Conservation (phyloP, 2,329 filamentous ascomycete species). For the Neonectria hederae region DNA sequence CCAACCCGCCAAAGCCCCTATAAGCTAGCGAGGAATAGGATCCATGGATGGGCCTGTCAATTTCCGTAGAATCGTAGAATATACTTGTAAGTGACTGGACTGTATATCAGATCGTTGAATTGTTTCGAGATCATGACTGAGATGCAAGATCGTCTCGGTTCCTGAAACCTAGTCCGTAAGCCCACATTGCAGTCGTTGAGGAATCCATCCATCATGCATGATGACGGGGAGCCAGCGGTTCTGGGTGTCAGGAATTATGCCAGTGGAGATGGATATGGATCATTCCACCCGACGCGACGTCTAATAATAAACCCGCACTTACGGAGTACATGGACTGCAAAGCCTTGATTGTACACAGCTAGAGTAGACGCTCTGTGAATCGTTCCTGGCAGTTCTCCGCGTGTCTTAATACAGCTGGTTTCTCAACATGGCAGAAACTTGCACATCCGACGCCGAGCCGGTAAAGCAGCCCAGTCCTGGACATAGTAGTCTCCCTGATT, state of each 20-base stretch:
- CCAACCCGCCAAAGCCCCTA: conserved; percentile 16
- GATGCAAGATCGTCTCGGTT: too few relatives aligned
- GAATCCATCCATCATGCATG: conserved; percentile 14
- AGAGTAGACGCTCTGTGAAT: not conserved
- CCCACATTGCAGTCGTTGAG: not conserved
- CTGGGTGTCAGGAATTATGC: conserved; percentile 24
- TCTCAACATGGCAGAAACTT: not conserved
- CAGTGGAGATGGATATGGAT: not conserved
- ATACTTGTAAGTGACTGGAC: not conserved
- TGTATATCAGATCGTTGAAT: not conserved
- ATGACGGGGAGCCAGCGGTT: conserved; percentile 13
- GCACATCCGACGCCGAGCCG: not conserved
- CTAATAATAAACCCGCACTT: not conserved
- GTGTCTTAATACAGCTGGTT: not conserved
- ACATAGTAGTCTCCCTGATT: not conserved
- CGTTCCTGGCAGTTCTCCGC: not conserved
- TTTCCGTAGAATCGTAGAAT: conserved; percentile 12
- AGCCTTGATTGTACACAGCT: too few relatives aligned
- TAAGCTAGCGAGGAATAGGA: too few relatives aligned
- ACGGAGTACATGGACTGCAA: not conserved
- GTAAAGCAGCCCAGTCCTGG: not conserved
- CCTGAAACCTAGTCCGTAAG: too few relatives aligned
- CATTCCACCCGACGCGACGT: not conserved
- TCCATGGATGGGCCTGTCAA: conserved; percentile 30
- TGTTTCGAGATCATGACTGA: not conserved